These are phyloP conservation scores for Globisporangium irregulare DNA, from an alignment of 352 stramenopile genomes.

Conservation along the genomic window DNA sequence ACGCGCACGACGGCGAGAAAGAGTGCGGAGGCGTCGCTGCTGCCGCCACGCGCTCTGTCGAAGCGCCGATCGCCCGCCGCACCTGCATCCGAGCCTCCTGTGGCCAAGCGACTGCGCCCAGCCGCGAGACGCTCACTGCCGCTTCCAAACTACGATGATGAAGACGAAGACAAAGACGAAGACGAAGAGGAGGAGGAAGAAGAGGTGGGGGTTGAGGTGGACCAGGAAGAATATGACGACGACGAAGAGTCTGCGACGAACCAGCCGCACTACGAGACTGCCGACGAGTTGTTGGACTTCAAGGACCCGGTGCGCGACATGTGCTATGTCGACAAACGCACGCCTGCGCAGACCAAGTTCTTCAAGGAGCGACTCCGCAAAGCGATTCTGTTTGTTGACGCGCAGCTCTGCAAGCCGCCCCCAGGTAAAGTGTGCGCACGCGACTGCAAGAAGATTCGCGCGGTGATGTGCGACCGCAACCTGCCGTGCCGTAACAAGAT, in stretches of 20 bases:
- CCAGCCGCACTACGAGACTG: slow-evolving; percentile 36
- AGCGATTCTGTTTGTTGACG: slow-evolving; percentile 68
- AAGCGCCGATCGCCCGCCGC: slow-evolving; percentile 15
- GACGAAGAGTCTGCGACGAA: slow-evolving; percentile 21
- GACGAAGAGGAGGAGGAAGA: slow-evolving; percentile 22
- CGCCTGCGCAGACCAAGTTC: slow-evolving; percentile 48
- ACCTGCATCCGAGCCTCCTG: neutral
- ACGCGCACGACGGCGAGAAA: slow-evolving; percentile 10
- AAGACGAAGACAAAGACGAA: slow-evolving; percentile 10
- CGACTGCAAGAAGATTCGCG: slow-evolving; percentile 60
- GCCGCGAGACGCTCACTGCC: slow-evolving; percentile 13
- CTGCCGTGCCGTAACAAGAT: slow-evolving; percentile 66
- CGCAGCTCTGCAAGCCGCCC: slow-evolving; percentile 54
- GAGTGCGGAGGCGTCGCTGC: neutral
- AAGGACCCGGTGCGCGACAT: slow-evolving; percentile 66
- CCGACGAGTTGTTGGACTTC: slow-evolving; percentile 57
- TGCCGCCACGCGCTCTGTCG: neutral
- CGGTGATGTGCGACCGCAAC: slow-evolving; percentile 62
- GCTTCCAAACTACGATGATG: slow-evolving; percentile 13
- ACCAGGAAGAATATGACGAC: slow-evolving; percentile 22
- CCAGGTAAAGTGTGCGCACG: slow-evolving; percentile 39
- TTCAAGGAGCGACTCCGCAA: slow-evolving; percentile 68
- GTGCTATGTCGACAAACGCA: slow-evolving; percentile 59
- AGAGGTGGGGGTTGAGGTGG: slow-evolving; percentile 11
- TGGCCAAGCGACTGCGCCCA: slow-evolving; percentile 15